Evolutionary conservation across 495 filamentous ascomycete species (phyloP), one percentile per base, ranked within the genome.

Genomic region (Sordaria brevicollis): DNA sequence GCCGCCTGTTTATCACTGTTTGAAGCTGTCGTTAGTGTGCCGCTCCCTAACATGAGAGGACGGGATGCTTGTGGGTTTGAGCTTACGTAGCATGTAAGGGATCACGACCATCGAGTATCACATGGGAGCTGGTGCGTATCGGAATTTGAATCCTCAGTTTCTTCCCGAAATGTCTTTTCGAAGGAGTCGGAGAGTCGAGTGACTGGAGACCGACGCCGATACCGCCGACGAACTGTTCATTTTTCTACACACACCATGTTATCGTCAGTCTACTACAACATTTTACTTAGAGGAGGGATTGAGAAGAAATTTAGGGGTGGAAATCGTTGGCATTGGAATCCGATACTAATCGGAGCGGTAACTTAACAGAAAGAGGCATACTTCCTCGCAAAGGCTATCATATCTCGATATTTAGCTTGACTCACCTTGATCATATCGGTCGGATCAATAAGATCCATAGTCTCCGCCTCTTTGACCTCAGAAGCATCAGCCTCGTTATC

Each of bases 141-240:
- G 49, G 49, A 17, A 8, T 62, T 13, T 31, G 15, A 25, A 17
- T 31, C 25, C 8, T 9, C 2, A 62, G 2, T 33, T 62, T 62
- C 3, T 5, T 17, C 13, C 4, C 13, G 2, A 17, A 62, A 3
- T 6, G 49, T 29, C 13, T 17, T 62, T 13, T 62, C 13, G 25
- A 25, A 31, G 25, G 2, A 5, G 29, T 31, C 6, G 21, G 25
- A 62, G 13, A 6, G 15, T 15, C 33, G 5, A 31, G 5, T 15
- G 25, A 7, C 13, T 62, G 49, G 25, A 62, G 49, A 21, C n/a
- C 29, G 37, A 74, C 37, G 13, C 41, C 43, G 9, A 39, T 68
- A 2, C 73, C 71, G 29, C 68, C 43, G n/a, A 74, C 31, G 17
- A 66, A 74, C 25, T 43, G 31, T 33, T 72, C 70, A n/a, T 35